Percentiles rank a stretch among this genome's conserved stretches.
These are phyloP conservation scores for Aspergillus ellipticus DNA, from an alignment of 495 filamentous ascomycete genomes.

Conservation along the genomic window DNA sequence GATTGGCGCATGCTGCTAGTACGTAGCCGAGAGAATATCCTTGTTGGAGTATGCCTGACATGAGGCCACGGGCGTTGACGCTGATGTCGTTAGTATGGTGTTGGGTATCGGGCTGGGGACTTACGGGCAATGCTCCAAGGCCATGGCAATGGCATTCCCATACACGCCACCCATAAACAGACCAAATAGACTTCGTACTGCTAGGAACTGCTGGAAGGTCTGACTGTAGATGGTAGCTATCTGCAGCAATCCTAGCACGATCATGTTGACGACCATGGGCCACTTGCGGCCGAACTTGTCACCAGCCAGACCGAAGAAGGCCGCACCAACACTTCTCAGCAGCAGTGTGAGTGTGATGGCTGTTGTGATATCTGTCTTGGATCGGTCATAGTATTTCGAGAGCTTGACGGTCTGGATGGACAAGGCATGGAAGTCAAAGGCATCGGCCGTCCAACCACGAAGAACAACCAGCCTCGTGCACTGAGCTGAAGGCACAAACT, in stretches of 20 bases:
- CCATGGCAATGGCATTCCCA: conserved; percentile 78
- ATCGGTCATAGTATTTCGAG: conserved; percentile 58
- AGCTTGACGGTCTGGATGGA: conserved; percentile 68
- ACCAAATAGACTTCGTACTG: conserved; percentile 68
- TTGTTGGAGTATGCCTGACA: conserved; percentile 75
- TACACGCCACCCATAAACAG: conserved; percentile 82
- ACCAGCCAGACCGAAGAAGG: conserved; percentile 65
- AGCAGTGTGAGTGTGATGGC: conserved; percentile 74
- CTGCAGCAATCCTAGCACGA: conserved; percentile 60
- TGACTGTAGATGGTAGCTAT: conserved; percentile 67
- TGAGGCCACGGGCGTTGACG: conserved; percentile 62
- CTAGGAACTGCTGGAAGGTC: conserved; percentile 67
- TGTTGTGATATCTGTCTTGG: conserved; percentile 64
- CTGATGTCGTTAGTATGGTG: conserved; percentile 17
- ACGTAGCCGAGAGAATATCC: conserved; percentile 76
- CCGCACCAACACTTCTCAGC: conserved; percentile 66
- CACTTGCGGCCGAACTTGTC: conserved; percentile 78
- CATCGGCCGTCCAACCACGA: conserved; percentile 69
- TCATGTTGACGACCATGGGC: conserved; percentile 73
- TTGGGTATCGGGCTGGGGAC: not conserved
- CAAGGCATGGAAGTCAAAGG: conserved; percentile 75
- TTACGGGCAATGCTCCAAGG: conserved; percentile 69
- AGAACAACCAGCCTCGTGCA: conserved; percentile 57
- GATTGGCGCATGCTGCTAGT: conserved; percentile 65
- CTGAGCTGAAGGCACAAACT: conserved; percentile 54